Percentiles rank a stretch among this genome's conserved stretches.
Conservation (phyloP, 75 land plant species). For the Chamaecyparis obtusa region DNA sequence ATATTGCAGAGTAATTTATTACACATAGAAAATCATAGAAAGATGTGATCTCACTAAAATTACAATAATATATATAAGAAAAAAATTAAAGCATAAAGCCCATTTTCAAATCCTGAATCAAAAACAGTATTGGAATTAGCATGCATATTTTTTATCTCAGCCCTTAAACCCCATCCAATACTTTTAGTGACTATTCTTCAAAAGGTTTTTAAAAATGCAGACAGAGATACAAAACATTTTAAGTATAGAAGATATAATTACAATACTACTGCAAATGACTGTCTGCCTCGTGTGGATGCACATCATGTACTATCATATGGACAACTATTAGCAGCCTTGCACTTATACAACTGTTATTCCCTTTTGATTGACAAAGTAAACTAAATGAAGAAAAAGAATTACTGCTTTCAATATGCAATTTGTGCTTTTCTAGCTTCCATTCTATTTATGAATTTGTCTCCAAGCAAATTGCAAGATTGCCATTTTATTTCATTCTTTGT, state of each 20-base stretch:
- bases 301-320: neutral
- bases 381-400: neutral
- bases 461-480: neutral
- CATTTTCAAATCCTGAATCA: too few species aligned
- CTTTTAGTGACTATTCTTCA: too few species aligned
- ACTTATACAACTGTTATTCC: neutral
- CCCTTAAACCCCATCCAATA: too few species aligned
- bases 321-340: neutral
- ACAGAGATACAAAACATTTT: too few species aligned
- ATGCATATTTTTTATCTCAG: too few species aligned
- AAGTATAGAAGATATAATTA: neutral
- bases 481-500: neutral
- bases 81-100: too few species aligned
- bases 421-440: neutral
- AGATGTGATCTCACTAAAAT: too few species aligned
- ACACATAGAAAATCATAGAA: too few species aligned
- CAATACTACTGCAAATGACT: neutral
- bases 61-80: too few species aligned
- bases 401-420: conserved; percentile 1
- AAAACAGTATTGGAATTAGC: too few species aligned
- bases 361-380: neutral
- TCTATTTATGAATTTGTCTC: neutral
- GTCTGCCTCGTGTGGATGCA: neutral
- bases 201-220: too few species aligned
- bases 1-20: too few species aligned